These are phyloP conservation scores for Huntiella moniliformis DNA, from an alignment of 2,329 filamentous ascomycete genomes.

Conservation along the genomic window DNA sequence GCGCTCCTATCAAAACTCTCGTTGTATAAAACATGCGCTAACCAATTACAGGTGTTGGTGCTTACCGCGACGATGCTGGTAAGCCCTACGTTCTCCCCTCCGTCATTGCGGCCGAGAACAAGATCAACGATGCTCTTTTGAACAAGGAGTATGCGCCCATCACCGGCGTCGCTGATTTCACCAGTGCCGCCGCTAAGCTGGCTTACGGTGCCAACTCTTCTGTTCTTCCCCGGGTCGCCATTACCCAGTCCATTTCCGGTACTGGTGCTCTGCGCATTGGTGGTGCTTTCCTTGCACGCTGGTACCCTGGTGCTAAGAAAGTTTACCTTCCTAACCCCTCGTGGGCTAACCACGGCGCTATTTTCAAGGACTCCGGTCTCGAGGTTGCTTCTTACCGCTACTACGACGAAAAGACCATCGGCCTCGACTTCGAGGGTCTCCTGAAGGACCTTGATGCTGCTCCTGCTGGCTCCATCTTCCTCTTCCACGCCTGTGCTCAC, in stretches of 20 bases:
- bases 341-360: constrained; percentile 95
- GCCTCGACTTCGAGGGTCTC: constrained; percentile 91
- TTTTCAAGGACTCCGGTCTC: constrained; percentile 85
- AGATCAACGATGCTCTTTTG: constrained; percentile 55
- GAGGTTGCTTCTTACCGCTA: constrained; percentile 91
- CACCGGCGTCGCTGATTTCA: constrained; percentile 87
- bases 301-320: constrained; percentile 80
- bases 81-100: constrained; percentile 97
- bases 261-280: constrained; percentile 92
- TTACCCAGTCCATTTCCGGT: constrained; percentile 95
- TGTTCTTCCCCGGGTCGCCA: constrained; percentile 61
- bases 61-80: constrained; percentile 94
- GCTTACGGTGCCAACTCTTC: constrained; percentile 73
- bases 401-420: constrained; percentile 98
- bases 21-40: neutral
- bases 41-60: constrained; percentile 54
- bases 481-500: constrained; percentile 94
- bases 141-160: constrained; percentile 99
- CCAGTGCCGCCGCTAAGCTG: constrained; percentile 73
- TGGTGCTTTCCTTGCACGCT: constrained; percentile 78
- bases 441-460: constrained; percentile 76
- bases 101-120: constrained; percentile 73
- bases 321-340: constrained; percentile 93
- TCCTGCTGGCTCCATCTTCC: constrained; percentile 69
- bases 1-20: constrained; percentile 17